Evolutionary conservation across 1,139 yeast species (phyloP).

Genomic region (Candida buenavistaensis): DNA sequence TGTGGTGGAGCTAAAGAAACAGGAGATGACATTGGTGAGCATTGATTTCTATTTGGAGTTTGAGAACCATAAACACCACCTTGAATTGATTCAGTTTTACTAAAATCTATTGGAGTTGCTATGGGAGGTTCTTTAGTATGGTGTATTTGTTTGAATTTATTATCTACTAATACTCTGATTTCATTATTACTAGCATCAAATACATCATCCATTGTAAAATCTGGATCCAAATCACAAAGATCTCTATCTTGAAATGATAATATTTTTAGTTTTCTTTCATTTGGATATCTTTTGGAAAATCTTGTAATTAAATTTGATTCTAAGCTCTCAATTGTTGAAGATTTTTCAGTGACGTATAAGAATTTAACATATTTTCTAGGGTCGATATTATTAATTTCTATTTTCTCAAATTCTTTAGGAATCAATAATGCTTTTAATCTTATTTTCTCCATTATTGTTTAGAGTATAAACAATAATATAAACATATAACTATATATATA

Average conservation of each 20-base stretch:
- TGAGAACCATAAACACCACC: conserved; percentile 18
- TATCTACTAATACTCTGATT: conserved; percentile 53
- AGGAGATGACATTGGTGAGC: conserved; percentile 12
- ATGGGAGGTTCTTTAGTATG: conserved; percentile 3
- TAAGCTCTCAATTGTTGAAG: conserved; percentile 44
- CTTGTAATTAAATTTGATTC: conserved; percentile 40
- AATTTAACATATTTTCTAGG: conserved; percentile 41
- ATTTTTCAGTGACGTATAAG: conserved; percentile 58
- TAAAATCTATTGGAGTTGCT: conserved; percentile 3
- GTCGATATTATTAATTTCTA: conserved; percentile 16
- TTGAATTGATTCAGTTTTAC: background rate
- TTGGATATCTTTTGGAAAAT: conserved; percentile 58
- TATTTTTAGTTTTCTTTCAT: conserved; percentile 51
- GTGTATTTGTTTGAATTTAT: conserved; percentile 9
- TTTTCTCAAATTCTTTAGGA: conserved; percentile 24
- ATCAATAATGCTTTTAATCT: conserved; percentile 42
- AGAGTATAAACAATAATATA: background rate
- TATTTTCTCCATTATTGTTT: conserved; percentile 27
- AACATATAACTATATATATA: too few relatives aligned
- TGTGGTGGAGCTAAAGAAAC: conserved; percentile 38
- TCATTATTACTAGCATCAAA: conserved; percentile 56
- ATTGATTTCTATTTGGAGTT: conserved; percentile 6
- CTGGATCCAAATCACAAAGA: conserved; percentile 77
- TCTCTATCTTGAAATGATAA: conserved; percentile 61
- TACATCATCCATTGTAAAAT: conserved; percentile 58